Evolutionary conservation across 768 basidiomycete genomes (phyloP).

Genomic region (Pleurotus sapidus): DNA sequence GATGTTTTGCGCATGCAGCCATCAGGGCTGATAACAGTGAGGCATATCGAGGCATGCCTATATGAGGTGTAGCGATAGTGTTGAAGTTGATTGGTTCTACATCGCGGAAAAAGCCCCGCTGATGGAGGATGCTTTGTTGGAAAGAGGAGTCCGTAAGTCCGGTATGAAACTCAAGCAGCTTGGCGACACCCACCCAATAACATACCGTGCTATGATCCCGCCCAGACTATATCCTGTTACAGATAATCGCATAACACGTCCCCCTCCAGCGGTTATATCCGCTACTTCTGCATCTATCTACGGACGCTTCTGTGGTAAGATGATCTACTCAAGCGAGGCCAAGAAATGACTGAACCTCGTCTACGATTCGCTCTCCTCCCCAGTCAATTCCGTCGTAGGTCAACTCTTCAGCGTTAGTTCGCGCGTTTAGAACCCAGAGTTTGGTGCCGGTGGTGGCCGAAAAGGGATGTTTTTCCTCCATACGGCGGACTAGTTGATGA

Average conservation of each 20-base stretch:
- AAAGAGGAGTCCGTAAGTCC: neutral
- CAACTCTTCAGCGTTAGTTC: neutral
- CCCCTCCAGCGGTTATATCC: neutral
- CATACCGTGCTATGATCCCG: slow-evolving; percentile 3
- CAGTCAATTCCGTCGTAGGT: slow-evolving; percentile 6
- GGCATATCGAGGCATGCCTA: slow-evolving; percentile 50
- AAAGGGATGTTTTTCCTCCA: slow-evolving; percentile 29
- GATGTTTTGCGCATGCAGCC: slow-evolving; percentile 43
- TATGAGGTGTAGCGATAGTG: slow-evolving; percentile 63
- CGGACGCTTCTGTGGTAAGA: neutral
- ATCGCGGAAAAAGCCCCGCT: slow-evolving; percentile 42
- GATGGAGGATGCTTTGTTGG: neutral
- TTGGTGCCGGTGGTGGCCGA: slow-evolving; percentile 16
- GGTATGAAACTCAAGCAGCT: too few relatives aligned
- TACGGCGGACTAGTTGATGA: slow-evolving; percentile 19
- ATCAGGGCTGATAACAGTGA: slow-evolving; percentile 38
- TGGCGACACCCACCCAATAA: neutral
- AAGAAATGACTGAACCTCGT: slow-evolving; percentile 10
- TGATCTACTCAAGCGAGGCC: neutral
- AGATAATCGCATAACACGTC: neutral
- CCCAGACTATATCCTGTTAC: slow-evolving; percentile 4
- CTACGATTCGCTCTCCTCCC: slow-evolving; percentile 5
- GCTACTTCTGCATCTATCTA: slow-evolving; percentile 2
- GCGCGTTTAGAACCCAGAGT: neutral
- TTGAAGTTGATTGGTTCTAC: slow-evolving; percentile 60